Conservation (phyloP, 2,329 filamentous ascomycete species). For the Aspergillus terreus region DNA sequence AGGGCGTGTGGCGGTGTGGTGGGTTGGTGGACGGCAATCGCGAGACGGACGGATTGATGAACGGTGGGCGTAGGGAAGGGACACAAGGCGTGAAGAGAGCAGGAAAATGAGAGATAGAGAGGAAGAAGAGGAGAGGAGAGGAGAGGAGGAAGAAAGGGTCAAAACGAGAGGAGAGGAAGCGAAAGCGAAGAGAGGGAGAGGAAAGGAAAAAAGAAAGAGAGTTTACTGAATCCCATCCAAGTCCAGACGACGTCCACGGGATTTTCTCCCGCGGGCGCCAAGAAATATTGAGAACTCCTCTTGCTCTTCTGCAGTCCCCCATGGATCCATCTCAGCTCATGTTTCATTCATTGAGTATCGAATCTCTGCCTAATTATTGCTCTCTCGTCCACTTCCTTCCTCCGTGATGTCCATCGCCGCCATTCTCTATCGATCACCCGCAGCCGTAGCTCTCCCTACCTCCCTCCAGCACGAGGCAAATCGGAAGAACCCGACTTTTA, state of each 20-base stretch:
- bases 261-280: slow-evolving; percentile 3
- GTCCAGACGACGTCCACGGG: neutral
- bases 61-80: neutral
- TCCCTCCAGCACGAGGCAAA: neutral
- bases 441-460: neutral
- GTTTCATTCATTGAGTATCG: neutral
- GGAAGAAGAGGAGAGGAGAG: slow-evolving; percentile 2
- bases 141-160: neutral
- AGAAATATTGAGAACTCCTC: neutral
- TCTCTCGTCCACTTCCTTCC: neutral
- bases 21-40: neutral
- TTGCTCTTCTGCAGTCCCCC: neutral
- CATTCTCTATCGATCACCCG: neutral
- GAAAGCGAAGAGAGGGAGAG: neutral
- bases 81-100: slow-evolving; percentile 1
- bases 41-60: neutral
- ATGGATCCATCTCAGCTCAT: neutral
- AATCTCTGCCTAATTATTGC: slow-evolving; percentile 1
- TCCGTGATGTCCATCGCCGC: neutral
- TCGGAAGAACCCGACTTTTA: neutral
- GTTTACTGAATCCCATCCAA: neutral
- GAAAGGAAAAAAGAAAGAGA: neutral
- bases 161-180: neutral
- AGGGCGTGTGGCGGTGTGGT: slow-evolving; percentile 2
- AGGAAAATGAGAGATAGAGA: slow-evolving; percentile 3